Evolutionary conservation across 169 alveolate species (phyloP), one percentile per base, ranked within the genome.

Genomic region (Cryptosporidium bovis): DNA sequence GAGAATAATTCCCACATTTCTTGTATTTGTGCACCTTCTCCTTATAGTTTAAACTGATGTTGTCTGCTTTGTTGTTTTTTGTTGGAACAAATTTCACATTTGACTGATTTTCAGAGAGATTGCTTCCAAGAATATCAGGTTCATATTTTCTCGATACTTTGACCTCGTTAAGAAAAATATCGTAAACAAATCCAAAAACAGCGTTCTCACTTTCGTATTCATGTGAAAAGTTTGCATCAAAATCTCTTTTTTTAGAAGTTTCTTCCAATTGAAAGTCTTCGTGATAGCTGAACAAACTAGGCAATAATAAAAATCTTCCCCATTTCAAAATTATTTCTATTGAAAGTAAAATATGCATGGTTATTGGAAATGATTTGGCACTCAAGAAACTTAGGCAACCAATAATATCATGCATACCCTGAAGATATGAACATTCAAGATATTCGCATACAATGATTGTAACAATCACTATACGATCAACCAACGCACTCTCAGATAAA

Each of bases 351-450:
- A 60, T 12, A 62, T 77, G 87, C 27, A 58, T 36, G 15, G 29
- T 60, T 0, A 62, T 36, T 13, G 87, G 87, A 27, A 77, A 34
- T 10, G 69, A 56, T 36, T 20, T 58, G 16, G 27, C 15, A 16
- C 40, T 58, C 29, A 77, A 56, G 40, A 77, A 77, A 10, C 77
- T 71, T 24, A 77, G 20, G 20, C 87, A 77, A 24, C 87, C 87
- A 24, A 77, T 27, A 12, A 77, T 77, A 56, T 77, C 87, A 48
- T 77, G 87, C 51, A 77, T 77, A 48, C 87, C 87, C 40, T 77
- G 87, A 13, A 77, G 53, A 15, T 77, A 77, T n/a, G 44, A 29
- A 13, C 44, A 77, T 16, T 48, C 64, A 16, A 77, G 71, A 40
- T 77, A 77, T 62, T 77, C 87, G 36, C 87, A 77, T 13, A 60